Conservation (phyloP, 2,329 filamentous ascomycete species). For the Ascochyta clinopodiicola region DNA sequence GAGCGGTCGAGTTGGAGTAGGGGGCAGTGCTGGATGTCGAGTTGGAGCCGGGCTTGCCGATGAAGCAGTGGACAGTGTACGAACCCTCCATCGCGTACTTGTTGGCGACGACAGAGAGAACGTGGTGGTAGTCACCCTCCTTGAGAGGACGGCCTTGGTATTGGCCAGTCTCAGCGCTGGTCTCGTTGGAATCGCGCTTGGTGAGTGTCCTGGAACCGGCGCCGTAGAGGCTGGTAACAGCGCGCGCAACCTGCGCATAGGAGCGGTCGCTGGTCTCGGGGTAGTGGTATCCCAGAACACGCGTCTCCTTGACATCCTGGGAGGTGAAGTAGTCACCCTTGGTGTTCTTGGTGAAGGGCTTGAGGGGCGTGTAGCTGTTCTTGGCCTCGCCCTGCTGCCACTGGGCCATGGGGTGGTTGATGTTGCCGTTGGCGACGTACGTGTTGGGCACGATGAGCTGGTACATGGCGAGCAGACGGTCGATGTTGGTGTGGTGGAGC, state of each 20-base stretch:
- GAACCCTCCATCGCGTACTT: constrained; percentile 46
- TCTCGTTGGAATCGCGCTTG: constrained; percentile 29
- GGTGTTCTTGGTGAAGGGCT: constrained; percentile 44
- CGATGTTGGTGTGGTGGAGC: constrained; percentile 50
- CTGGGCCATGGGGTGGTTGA: constrained; percentile 41
- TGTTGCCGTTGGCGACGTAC: constrained; percentile 63
- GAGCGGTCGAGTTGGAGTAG: constrained; percentile 25
- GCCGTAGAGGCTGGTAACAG: constrained; percentile 42
- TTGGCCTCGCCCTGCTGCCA: constrained; percentile 55
- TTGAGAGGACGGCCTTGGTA: constrained; percentile 43
- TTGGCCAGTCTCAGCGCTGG: constrained; percentile 24
- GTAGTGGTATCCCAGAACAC: constrained; percentile 53
- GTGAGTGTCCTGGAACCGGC: constrained; percentile 49
- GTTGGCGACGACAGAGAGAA: constrained; percentile 42
- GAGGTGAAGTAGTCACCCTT: constrained; percentile 55
- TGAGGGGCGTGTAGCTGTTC: constrained; percentile 58
- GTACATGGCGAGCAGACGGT: constrained; percentile 73
- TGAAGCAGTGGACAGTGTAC: constrained; percentile 47
- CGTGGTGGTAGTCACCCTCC: constrained; percentile 46
- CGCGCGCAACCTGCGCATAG: constrained; percentile 31
- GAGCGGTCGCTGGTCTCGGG: constrained; percentile 39
- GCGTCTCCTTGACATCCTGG: constrained; percentile 40
- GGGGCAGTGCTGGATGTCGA: constrained; percentile 34
- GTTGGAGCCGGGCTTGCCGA: constrained; percentile 38
- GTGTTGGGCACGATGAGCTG: constrained; percentile 73